These are phyloP conservation scores for Pichia sp. DNA, from an alignment of 1,139 yeast genomes.

Conservation along the genomic window DNA sequence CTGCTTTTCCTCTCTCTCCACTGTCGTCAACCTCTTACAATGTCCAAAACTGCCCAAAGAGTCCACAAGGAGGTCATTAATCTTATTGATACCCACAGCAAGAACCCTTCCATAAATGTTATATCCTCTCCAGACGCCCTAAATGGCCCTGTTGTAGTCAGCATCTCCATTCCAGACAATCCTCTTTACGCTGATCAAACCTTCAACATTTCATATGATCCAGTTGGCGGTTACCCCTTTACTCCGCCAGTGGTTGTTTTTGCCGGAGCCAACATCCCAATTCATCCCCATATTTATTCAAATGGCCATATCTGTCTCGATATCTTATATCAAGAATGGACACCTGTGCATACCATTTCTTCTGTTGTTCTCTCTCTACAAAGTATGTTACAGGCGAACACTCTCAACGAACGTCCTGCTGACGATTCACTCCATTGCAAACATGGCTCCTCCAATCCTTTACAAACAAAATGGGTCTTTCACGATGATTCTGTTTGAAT, in stretches of 20 bases:
- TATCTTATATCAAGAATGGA: constrained; percentile 62
- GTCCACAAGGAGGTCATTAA: not conserved
- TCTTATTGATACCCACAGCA: not conserved
- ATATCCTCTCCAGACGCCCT: not conserved
- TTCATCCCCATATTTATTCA: constrained; percentile 68
- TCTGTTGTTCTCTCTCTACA: constrained; percentile 55
- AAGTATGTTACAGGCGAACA: constrained; percentile 55
- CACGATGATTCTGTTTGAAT: constrained; percentile 42
- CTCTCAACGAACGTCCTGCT: constrained; percentile 41
- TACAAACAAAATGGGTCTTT: constrained; percentile 41
- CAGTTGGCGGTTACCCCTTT: constrained; percentile 48
- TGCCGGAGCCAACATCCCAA: constrained; percentile 39
- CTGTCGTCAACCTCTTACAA: too few species aligned
- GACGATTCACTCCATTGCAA: constrained; percentile 46
- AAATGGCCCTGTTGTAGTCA: not conserved
- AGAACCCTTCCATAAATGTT: not conserved
- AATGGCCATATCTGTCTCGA: constrained; percentile 71
- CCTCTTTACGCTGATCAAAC: not conserved
- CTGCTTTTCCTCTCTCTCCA: too few species aligned
- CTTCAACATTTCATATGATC: constrained; percentile 5
- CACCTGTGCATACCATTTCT: constrained; percentile 59
- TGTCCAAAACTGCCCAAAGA: not conserved
- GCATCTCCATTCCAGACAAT: not conserved
- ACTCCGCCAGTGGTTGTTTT: constrained; percentile 59
- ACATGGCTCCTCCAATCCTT: constrained; percentile 55